Evolutionary conservation across 2,329 filamentous ascomycete species (phyloP).

Genomic region (Microdochium trichocladiopsis): DNA sequence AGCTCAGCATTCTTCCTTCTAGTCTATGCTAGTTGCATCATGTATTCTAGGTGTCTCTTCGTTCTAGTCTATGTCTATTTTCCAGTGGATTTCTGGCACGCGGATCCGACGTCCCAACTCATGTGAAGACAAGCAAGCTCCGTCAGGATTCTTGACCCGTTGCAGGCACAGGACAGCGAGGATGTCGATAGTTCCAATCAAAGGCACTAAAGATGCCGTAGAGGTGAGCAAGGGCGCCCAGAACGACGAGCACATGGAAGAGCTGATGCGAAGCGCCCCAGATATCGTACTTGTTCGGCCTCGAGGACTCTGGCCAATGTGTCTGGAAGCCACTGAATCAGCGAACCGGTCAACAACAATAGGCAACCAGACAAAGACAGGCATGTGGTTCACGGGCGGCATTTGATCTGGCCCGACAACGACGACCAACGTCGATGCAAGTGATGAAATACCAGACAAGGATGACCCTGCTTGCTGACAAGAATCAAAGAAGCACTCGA

Average conservation of each 20-base stretch:
- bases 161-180: background rate
- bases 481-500: background rate
- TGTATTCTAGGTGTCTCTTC: too few relatives aligned
- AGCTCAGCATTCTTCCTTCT: too few relatives aligned
- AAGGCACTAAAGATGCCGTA: slow-evolving; percentile 78
- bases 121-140: too few relatives aligned
- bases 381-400: too few relatives aligned
- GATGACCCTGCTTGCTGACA: background rate
- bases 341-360: background rate
- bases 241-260: slow-evolving; percentile 83
- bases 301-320: slow-evolving; percentile 47
- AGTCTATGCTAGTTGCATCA: too few relatives aligned
- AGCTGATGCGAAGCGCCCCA: slow-evolving; percentile 94
- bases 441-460: too few relatives aligned
- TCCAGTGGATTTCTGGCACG: too few relatives aligned
- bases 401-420: too few relatives aligned
- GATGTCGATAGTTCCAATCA: slow-evolving; percentile 62
- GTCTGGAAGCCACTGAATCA: background rate
- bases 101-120: too few relatives aligned
- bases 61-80: too few relatives aligned
- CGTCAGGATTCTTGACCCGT: background rate
- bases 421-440: too few relatives aligned
- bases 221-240: slow-evolving; percentile 76
- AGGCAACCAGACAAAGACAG: too few relatives aligned
- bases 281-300: slow-evolving; percentile 67